Conservation (phyloP, 129 eudicot genomes). For the Scalesia atractyloides region DNA sequence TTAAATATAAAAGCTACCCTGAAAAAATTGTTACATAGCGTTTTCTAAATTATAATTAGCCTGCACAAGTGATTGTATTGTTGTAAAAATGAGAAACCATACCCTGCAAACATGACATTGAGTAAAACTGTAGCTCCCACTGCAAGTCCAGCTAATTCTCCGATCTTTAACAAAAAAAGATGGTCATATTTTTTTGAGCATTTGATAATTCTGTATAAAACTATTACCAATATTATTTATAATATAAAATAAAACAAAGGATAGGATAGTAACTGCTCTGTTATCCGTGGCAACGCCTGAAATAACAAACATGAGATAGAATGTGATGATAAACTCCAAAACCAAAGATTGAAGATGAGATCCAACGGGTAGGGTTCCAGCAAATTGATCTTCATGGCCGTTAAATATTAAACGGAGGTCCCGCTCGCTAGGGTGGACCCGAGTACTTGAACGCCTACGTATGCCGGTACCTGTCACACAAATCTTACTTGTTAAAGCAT, state of each 20-base stretch:
- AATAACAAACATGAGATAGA: conserved; percentile 87
- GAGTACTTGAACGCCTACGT: conserved; percentile 59
- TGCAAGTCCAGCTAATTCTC: conserved; percentile 92
- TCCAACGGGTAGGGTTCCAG: conserved; percentile 76
- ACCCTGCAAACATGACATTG: conserved; percentile 93
- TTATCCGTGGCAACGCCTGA: conserved; percentile 87
- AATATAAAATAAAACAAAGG: too few relatives aligned
- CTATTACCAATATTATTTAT: not conserved
- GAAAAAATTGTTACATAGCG: too few relatives aligned
- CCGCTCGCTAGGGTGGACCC: conserved; percentile 82
- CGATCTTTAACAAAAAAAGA: conserved; percentile 43
- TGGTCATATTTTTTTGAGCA: too few relatives aligned
- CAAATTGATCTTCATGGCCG: conserved; percentile 64
- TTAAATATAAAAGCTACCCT: too few relatives aligned
- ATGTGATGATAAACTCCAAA: conserved; percentile 77
- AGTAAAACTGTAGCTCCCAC: conserved; percentile 75
- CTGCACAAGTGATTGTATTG: too few relatives aligned
- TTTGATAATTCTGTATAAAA: not conserved
- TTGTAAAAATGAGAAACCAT: not conserved
- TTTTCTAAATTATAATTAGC: too few relatives aligned
- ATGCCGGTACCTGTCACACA: conserved; percentile 62
- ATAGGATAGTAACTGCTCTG: conserved; percentile 62
- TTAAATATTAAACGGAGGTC: conserved; percentile 74
- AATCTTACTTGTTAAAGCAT: not conserved
- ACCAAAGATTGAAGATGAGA: conserved; percentile 63